Percentiles rank a stretch among this genome's conserved stretches.
phyloP scores from a whole-genome alignment of 2,329 filamentous ascomycete species.

The Cylindrodendrum hubeiense region DNA sequence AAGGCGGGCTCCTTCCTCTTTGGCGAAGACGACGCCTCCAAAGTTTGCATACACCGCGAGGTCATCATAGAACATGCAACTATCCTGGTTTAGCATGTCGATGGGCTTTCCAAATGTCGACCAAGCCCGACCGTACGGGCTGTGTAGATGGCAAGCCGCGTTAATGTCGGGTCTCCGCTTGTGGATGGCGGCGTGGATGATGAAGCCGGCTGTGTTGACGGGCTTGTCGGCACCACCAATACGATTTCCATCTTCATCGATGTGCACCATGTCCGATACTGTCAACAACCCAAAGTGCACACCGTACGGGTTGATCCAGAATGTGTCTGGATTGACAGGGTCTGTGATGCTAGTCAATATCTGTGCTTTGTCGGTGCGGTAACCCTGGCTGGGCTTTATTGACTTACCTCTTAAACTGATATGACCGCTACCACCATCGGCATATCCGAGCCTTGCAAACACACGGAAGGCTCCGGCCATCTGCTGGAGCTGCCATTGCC shows the following conservation, averaged over 20 bases:
- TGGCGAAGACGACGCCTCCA: conserved; percentile 63
- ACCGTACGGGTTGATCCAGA: conserved; percentile 69
- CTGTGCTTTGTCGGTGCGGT: neutral
- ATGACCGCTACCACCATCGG: conserved; percentile 61
- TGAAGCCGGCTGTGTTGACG: conserved; percentile 76
- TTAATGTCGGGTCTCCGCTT: conserved; percentile 72
- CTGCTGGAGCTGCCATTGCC: conserved; percentile 51
- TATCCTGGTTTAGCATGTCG: conserved; percentile 77
- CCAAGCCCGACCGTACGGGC: conserved; percentile 74
- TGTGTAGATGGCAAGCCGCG: conserved; percentile 76
- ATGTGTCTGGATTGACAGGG: conserved; percentile 49
- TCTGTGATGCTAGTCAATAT: conserved; percentile 40
- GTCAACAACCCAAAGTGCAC: conserved; percentile 75
- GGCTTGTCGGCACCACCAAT: conserved; percentile 71
- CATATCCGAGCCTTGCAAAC: conserved; percentile 59
- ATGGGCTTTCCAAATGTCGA: conserved; percentile 70
- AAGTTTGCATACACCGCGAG: conserved; percentile 73
- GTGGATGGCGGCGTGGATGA: conserved; percentile 76
- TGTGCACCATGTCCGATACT: conserved; percentile 75
- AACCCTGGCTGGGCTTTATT: too few species aligned
- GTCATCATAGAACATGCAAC: conserved; percentile 71
- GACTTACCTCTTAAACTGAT: conserved; percentile 52
- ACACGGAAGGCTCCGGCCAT: conserved; percentile 61
- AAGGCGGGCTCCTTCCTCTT: conserved; percentile 72
- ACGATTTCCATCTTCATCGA: conserved; percentile 69